Conservation (phyloP, 352 stramenopile species). For the Phytopythium mirpurense region DNA sequence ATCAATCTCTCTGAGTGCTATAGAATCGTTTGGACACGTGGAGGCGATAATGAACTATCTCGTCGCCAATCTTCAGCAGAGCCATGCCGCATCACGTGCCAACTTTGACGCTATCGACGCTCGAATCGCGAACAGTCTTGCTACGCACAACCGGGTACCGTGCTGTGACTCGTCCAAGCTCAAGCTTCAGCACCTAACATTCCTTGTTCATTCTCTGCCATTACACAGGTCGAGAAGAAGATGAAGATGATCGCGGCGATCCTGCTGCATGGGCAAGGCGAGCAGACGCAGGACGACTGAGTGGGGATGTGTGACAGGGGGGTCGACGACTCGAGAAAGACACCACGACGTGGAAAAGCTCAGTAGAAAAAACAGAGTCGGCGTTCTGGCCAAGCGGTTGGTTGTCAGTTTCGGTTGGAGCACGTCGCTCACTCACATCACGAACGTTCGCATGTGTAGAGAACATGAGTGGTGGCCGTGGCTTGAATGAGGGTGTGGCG, state of each 20-base stretch:
- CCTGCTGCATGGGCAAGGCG: constrained; percentile 26
- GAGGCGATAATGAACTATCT: constrained; percentile 39
- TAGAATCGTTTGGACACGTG: constrained; percentile 38
- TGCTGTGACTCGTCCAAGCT: no score
- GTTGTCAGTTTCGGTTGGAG: no score
- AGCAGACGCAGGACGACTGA: neutral
- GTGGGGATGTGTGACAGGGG: neutral
- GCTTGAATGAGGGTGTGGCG: no score
- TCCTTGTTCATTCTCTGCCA: neutral
- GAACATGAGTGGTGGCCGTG: no score
- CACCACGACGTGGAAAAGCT: no score
- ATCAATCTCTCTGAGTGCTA: neutral
- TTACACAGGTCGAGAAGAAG: constrained; percentile 39
- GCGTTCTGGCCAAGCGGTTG: no score
- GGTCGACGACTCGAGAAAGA: no score
- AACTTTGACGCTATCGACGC: constrained; percentile 28
- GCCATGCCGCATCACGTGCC: constrained; percentile 24
- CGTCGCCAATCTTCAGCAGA: constrained; percentile 28
- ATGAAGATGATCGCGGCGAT: constrained; percentile 50
- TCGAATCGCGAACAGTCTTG: constrained; percentile 20
- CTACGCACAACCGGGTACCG: constrained; percentile 32
- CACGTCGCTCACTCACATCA: no score
- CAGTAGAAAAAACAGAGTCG: no score
- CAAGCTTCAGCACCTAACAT: neutral
- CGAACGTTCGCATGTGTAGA: no score